Evolutionary conservation across 768 basidiomycete species (phyloP).

Genomic region (Ramaria rubella): DNA sequence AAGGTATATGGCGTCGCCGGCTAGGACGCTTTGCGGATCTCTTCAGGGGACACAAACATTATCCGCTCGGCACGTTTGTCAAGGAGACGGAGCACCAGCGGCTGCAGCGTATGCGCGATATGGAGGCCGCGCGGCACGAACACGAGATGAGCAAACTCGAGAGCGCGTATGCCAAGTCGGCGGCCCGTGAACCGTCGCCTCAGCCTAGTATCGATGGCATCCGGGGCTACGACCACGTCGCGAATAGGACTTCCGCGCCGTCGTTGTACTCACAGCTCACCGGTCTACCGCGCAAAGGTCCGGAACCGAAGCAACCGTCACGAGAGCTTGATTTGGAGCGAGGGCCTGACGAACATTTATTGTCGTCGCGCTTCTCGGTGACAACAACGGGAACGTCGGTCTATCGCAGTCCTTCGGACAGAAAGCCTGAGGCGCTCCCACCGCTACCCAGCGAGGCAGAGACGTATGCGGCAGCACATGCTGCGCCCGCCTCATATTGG

Average conservation of each 20-base stretch:
- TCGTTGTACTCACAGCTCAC: slow-evolving; percentile 68
- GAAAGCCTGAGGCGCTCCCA: slow-evolving; percentile 21
- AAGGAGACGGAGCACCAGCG: slow-evolving; percentile 39
- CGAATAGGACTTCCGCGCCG: slow-evolving; percentile 35
- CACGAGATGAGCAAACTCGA: slow-evolving; percentile 34
- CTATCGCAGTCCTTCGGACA: slow-evolving; percentile 25
- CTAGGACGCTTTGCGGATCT: slow-evolving; percentile 51
- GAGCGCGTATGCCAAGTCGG: slow-evolving; percentile 40
- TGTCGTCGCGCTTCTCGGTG: slow-evolving; percentile 43
- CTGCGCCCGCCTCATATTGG: background rate
- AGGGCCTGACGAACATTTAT: slow-evolving; percentile 24
- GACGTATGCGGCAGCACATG: slow-evolving; percentile 37
- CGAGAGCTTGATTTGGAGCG: slow-evolving; percentile 27
- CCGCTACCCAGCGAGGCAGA: slow-evolving; percentile 50
- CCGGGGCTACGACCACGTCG: slow-evolving; percentile 5
- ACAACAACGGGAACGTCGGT: slow-evolving; percentile 37
- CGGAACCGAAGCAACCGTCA: slow-evolving; percentile 72
- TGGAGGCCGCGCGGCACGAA: slow-evolving; percentile 45
- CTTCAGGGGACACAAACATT: slow-evolving; percentile 41
- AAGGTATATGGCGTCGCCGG: slow-evolving; percentile 47
- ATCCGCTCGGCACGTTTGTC: slow-evolving; percentile 17
- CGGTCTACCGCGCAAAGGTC: slow-evolving; percentile 49
- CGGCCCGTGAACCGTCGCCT: slow-evolving; percentile 37
- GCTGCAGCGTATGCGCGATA: slow-evolving; percentile 43
- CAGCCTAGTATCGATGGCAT: slow-evolving; percentile 19